phyloP scores from a whole-genome alignment of 208 protist species.

The Naegleria fowleri region DNA sequence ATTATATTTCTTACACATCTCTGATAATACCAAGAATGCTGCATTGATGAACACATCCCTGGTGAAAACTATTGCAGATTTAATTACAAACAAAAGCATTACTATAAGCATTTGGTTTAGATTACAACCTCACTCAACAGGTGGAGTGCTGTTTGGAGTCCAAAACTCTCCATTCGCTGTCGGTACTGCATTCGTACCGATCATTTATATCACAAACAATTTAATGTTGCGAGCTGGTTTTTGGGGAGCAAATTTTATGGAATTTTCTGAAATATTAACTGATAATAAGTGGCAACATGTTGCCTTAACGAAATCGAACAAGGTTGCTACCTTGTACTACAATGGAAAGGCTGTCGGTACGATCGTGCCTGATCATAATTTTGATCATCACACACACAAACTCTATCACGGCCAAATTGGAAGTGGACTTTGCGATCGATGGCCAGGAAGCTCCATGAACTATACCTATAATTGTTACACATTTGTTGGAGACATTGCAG shows the following conservation, averaged over 20 bases:
- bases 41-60: background rate
- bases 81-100: background rate
- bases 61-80: background rate
- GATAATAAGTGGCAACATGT: background rate
- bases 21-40: background rate
- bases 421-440: background rate
- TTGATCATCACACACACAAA: background rate
- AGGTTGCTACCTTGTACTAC: background rate
- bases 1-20: background rate
- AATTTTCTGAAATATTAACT: background rate
- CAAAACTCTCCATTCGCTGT: background rate
- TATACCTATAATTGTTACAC: background rate
- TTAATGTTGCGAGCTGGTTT: background rate
- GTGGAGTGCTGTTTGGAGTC: background rate
- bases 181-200: background rate
- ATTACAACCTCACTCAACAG: background rate
- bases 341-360: background rate
- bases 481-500: background rate
- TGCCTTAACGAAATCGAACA: background rate
- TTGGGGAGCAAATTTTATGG: background rate
- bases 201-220: background rate
- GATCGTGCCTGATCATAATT: background rate
- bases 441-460: background rate
- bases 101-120: background rate
- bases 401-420: background rate